These are phyloP conservation scores for Luffa aegyptiaca DNA, from an alignment of 306 rosid genomes.

Conservation along the genomic window DNA sequence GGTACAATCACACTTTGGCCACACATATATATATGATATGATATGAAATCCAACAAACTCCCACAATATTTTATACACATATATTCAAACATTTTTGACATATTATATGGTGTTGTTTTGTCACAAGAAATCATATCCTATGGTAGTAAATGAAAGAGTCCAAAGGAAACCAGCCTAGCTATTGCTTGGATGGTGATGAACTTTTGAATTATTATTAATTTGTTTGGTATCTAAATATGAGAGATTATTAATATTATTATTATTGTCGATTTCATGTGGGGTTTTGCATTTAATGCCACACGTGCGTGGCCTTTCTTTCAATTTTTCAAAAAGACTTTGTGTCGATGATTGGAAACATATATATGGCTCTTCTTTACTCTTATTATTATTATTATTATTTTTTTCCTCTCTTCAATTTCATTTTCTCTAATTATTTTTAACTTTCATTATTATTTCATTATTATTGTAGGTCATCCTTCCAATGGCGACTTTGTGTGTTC, in stretches of 20 bases:
- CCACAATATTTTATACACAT: not conserved
- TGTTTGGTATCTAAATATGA: not conserved
- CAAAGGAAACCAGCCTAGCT: constrained; percentile 27
- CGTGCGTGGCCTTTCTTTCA: constrained; percentile 22
- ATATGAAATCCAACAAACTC: not conserved
- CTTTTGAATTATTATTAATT: not conserved
- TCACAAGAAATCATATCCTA: constrained; percentile 23
- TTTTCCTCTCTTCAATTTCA: not conserved
- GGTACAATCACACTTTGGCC: not conserved
- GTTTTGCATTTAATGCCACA: constrained; percentile 22
- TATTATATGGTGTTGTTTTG: constrained; percentile 3
- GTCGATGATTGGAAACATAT: not conserved
- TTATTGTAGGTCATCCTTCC: constrained; percentile 3
- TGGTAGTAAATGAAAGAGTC: constrained; percentile 13
- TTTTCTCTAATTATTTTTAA: not conserved
- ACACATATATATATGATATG: not conserved
- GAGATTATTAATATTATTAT: not conserved
- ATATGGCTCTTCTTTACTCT: not conserved
- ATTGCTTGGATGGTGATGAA: not conserved
- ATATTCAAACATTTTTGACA: not conserved
- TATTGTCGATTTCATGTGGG: constrained; percentile 8
- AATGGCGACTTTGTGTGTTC: not conserved
- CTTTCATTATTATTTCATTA: not conserved
- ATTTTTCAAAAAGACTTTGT: not conserved
- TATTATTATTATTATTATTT: not conserved